Conservation (phyloP, 768 basidiomycete genomes). For the Lactifluus hygrophoroides region DNA sequence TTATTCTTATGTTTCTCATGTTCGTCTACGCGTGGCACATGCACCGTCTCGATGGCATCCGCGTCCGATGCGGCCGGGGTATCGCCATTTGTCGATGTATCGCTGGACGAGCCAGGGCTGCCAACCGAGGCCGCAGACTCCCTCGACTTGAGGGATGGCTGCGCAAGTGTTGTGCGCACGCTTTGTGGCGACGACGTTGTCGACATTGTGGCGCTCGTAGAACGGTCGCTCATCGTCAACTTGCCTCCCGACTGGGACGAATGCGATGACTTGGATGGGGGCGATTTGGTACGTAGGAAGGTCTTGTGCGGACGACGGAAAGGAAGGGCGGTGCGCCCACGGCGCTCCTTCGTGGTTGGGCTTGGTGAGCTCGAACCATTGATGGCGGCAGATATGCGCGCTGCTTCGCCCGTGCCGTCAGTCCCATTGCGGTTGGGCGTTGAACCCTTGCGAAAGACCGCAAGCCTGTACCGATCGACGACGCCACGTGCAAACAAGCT, state of each 20-base stretch:
- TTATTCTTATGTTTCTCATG: slow-evolving; percentile 59
- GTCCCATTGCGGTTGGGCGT: slow-evolving; percentile 52
- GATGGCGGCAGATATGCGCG: slow-evolving; percentile 21
- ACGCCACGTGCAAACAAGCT: slow-evolving; percentile 88
- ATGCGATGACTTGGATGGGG: slow-evolving; percentile 38
- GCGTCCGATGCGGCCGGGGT: slow-evolving; percentile 19
- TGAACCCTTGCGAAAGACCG: slow-evolving; percentile 79
- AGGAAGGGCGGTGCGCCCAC: slow-evolving; percentile 61
- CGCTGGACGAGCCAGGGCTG: slow-evolving; percentile 61
- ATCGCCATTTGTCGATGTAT: slow-evolving; percentile 53
- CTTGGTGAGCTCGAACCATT: slow-evolving; percentile 38
- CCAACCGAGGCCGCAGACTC: slow-evolving; percentile 71
- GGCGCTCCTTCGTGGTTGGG: slow-evolving; percentile 46
- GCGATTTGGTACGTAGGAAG: slow-evolving; percentile 68
- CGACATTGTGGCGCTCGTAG: slow-evolving; percentile 38
- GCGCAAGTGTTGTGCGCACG: slow-evolving; percentile 35
- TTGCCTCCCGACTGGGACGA: slow-evolving; percentile 30
- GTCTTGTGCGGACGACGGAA: slow-evolving; percentile 66
- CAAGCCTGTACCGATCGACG: slow-evolving; percentile 77
- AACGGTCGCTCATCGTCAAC: slow-evolving; percentile 34
- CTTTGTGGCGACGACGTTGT: slow-evolving; percentile 49
- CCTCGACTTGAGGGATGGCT: slow-evolving; percentile 74
- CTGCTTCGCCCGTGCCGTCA: slow-evolving; percentile 45
- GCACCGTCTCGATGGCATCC: slow-evolving; percentile 16
- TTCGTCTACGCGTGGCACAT: slow-evolving; percentile 20